phyloP scores from a whole-genome alignment of 805 yeast genomes.

The Saccharomycopsis malanga region DNA sequence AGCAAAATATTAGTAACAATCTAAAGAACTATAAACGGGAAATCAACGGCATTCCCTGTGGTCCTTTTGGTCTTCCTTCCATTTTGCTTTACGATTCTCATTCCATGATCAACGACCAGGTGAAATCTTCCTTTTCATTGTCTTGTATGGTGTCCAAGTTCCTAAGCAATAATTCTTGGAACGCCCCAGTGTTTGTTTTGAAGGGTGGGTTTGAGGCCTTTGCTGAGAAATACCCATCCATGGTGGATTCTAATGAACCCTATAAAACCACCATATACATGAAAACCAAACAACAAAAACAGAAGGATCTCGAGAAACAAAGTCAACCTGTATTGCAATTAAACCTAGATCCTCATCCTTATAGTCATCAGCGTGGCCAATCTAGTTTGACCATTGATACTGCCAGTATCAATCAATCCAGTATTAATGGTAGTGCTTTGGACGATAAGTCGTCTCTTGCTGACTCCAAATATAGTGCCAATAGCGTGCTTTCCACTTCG shows the following conservation, averaged over 20 bases:
- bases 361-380: not conserved
- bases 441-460: not conserved
- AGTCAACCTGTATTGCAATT: not conserved
- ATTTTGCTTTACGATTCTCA: constrained; percentile 46
- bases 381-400: constrained; percentile 12
- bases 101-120: not conserved
- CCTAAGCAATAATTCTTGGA: constrained; percentile 32
- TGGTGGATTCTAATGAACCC: constrained; percentile 23
- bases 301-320: not conserved
- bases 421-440: not conserved
- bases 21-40: constrained; percentile 8
- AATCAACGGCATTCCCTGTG: constrained; percentile 23
- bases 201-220: constrained; percentile 38
- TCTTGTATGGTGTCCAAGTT: constrained; percentile 45
- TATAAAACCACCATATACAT: constrained; percentile 16
- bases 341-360: not conserved
- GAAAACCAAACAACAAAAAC: constrained; percentile 1
- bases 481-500: constrained; percentile 11
- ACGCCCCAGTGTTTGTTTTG: constrained; percentile 37
- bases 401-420: not conserved
- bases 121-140: constrained; percentile 33
- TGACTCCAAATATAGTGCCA: constrained; percentile 6
- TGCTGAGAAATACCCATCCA: constrained; percentile 25
- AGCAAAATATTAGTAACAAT: constrained; percentile 18
- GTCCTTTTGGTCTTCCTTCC: constrained; percentile 32